Conservation (phyloP, 176 grass and related monocot species). For the Areca catechu region DNA sequence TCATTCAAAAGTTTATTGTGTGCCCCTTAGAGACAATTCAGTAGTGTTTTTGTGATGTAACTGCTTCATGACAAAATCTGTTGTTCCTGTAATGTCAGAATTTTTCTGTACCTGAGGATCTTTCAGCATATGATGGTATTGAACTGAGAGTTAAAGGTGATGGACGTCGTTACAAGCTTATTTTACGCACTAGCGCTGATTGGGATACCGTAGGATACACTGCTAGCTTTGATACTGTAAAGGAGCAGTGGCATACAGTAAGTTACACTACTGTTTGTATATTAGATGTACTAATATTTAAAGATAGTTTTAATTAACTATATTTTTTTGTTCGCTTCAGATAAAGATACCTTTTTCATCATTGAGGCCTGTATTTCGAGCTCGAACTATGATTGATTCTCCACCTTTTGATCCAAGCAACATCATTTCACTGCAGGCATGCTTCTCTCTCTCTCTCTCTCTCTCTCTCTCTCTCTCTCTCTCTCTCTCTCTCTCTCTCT, state of each 20-base stretch:
- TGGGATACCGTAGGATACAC: constrained; percentile 91
- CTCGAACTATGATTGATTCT: constrained; percentile 72
- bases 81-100: constrained; percentile 41
- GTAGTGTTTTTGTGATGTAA: too few relatives aligned
- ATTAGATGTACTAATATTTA: constrained; percentile 8
- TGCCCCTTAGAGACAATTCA: too few relatives aligned
- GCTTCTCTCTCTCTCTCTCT: constrained; percentile 10
- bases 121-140: constrained; percentile 91
- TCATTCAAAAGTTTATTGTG: too few relatives aligned
- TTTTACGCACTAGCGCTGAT: constrained; percentile 69
- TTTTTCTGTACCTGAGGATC: constrained; percentile 68
- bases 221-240: constrained; percentile 67
- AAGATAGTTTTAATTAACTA: constrained; percentile 12
- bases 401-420: constrained; percentile 76
- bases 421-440: constrained; percentile 72
- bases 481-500: constrained; percentile 7
- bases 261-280: constrained; percentile 18
- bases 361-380: constrained; percentile 66
- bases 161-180: constrained; percentile 81
- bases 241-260: constrained; percentile 90
- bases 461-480: background rate
- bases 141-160: constrained; percentile 85
- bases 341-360: constrained; percentile 76
- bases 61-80: background rate
- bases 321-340: constrained; percentile 33